phyloP scores from a whole-genome alignment of 495 filamentous ascomycete species.

The Penicillium cataractarum region DNA sequence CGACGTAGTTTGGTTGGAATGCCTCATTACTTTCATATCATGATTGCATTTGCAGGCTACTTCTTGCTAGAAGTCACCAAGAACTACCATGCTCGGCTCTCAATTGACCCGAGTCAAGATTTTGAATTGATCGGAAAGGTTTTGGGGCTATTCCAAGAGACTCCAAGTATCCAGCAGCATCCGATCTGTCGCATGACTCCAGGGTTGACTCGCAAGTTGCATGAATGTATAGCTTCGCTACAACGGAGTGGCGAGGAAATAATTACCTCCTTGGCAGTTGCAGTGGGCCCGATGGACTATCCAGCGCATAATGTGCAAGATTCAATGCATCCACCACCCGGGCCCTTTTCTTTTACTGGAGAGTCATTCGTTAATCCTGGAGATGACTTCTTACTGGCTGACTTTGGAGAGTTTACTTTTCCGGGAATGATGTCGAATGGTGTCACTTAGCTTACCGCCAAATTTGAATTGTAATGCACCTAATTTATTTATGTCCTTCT shows the following conservation, averaged over 20 bases:
- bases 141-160: constrained; percentile 28
- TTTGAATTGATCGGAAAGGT: constrained; percentile 30
- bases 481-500: background rate
- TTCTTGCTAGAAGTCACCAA: constrained; percentile 47
- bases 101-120: constrained; percentile 24
- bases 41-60: constrained; percentile 51
- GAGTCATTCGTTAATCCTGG: constrained; percentile 16
- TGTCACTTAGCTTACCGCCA: background rate
- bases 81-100: constrained; percentile 29
- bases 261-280: constrained; percentile 6
- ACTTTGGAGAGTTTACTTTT: constrained; percentile 29
- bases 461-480: background rate
- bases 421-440: constrained; percentile 27
- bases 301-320: background rate
- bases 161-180: constrained; percentile 27
- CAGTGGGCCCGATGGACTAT: constrained; percentile 13
- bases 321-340: constrained; percentile 10
- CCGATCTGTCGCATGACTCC: constrained; percentile 36
- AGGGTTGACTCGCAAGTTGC: constrained; percentile 31
- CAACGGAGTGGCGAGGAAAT: constrained; percentile 8
- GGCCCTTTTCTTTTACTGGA: constrained; percentile 18
- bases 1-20: constrained; percentile 43
- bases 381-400: constrained; percentile 28
- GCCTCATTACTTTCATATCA: constrained; percentile 51
- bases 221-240: constrained; percentile 27